Conservation (phyloP, 73 alveolate species). For the Tetrahymena elliotti region DNA sequence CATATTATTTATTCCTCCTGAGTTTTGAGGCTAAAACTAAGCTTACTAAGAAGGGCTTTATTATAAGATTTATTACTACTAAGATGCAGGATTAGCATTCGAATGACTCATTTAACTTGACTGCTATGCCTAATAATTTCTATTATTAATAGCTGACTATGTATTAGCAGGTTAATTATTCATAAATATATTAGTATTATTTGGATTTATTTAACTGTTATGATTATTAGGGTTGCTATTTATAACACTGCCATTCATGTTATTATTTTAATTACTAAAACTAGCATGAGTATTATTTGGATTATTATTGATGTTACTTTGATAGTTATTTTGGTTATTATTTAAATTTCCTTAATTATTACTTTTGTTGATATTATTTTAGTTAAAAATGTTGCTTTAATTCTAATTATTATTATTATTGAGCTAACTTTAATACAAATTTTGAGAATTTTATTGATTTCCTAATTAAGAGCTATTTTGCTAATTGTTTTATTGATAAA, state of each 20-base stretch:
- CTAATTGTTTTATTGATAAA: neutral
- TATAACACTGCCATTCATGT: neutral
- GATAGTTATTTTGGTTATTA: too few species aligned
- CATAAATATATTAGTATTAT: neutral
- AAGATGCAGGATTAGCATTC: neutral
- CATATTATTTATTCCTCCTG: neutral
- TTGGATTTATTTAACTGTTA: neutral
- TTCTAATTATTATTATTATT: neutral
- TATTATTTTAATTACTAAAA: too few species aligned
- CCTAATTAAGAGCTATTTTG: neutral
- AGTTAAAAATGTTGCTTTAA: neutral
- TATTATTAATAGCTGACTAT: neutral
- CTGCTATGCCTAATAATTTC: neutral
- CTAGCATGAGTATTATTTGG: neutral
- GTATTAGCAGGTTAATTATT: too few species aligned
- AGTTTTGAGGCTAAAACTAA: neutral
- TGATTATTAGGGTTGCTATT: neutral
- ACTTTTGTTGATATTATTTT: neutral
- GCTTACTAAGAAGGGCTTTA: neutral
- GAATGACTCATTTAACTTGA: neutral
- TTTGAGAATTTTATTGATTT: neutral
- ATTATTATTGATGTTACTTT: too few species aligned
- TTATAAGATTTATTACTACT: too few species aligned
- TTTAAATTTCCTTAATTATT: too few species aligned
- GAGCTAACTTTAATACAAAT: neutral